Evolutionary conservation across 192 early-diverging fungal species (phyloP), one percentile per base, ranked within the genome.

Genomic region (Coemansia guatemalensis): DNA sequence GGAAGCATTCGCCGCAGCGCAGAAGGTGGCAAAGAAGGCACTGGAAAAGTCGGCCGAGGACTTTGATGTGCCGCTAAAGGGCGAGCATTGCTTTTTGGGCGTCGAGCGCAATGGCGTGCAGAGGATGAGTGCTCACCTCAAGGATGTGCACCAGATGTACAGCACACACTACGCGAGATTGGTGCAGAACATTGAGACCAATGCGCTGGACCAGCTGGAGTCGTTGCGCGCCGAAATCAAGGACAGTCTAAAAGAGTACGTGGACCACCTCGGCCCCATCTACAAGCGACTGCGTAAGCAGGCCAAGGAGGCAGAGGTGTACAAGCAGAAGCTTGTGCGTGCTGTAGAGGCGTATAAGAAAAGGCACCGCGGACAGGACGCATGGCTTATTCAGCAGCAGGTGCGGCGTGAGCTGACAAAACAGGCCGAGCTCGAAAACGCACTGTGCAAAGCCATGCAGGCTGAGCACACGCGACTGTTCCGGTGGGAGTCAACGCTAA

Each of bases 211-310:
- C 33, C 63, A 64, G 48, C 67, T 75, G 8, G 67, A 66, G 9
- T 11, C 52, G 20, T 56, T 75, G 64, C 66, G 73, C 17, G 18
- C 25, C 1, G 74, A 76, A 21, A 64, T 76, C 64, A 76, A 76
- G 61, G 68, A 69, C 56, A 70, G 67, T 48, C 32, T 67, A 12
- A 76, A 70, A 32, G 63, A 58, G 60, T 76, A 76, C 30, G 60
- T 53, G 4, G 74, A 76, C 59, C 74, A 76, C 48, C 48, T 76
- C 44, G 68, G 48, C 3, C 74, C 74, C 21, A 69, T 76, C 17
- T 76, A 76, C 61, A 30, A 47, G 20, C 64, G 67, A 61, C 74
- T 76, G 51, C 67, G 74, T 50, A 69, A 70, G 53, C 74, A 76
- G 62, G 74, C 68, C 51, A 76, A 67, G 57, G 64, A 67, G 41